Evolutionary conservation across 176 grass and related monocot genomes (phyloP).

Genomic region (Paspalum notatum): DNA sequence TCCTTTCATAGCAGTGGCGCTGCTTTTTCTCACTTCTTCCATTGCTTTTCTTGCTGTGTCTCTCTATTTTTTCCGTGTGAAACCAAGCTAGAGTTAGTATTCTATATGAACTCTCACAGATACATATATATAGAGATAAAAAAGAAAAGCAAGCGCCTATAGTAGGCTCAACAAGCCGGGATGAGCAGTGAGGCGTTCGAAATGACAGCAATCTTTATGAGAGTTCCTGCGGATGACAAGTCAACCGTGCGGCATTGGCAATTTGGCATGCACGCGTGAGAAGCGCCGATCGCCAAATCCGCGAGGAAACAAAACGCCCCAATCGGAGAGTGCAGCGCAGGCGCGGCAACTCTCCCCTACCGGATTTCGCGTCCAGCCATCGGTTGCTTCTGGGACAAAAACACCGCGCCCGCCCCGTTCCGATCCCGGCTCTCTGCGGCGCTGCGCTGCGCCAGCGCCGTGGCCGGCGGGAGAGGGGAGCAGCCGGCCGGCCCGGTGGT

Average conservation of each 20-base stretch:
- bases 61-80: background rate
- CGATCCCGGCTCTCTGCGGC: too few species aligned
- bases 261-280: background rate
- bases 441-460: too few species aligned
- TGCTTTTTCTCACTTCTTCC: slow-evolving; percentile 7
- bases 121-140: too few species aligned
- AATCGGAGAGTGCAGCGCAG: background rate
- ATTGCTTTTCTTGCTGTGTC: background rate
- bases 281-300: background rate
- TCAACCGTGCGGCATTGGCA: background rate
- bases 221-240: background rate
- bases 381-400: slow-evolving; percentile 17
- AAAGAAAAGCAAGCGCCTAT: too few species aligned
- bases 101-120: background rate
- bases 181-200: too few species aligned
- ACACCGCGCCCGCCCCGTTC: background rate
- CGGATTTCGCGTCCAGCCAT: background rate
- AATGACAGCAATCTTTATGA: too few species aligned
- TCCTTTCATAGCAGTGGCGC: slow-evolving; percentile 20
- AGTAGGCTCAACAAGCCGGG: too few species aligned
- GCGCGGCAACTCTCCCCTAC: background rate
- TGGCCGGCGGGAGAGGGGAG: background rate
- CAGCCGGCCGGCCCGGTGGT: background rate
- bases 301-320: background rate
- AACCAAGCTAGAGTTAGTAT: background rate